Percentiles rank a stretch among this genome's conserved stretches.
phyloP scores from a whole-genome alignment of 2,329 filamentous ascomycete genomes.

The Calonectria hongkongensis region DNA sequence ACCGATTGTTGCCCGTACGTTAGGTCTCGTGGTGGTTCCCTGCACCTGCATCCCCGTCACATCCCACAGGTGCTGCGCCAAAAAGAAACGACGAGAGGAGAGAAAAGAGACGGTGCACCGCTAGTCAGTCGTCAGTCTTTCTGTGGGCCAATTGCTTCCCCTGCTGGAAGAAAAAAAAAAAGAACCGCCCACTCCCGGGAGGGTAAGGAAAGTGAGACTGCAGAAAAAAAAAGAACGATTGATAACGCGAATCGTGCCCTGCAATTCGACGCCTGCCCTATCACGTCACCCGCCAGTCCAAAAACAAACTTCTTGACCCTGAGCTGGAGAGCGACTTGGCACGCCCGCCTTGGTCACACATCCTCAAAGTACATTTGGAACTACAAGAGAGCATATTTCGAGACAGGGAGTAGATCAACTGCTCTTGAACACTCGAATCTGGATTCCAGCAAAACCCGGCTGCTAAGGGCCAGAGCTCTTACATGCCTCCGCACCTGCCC shows the following conservation, averaged over 20 bases:
- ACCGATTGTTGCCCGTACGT: slow-evolving; percentile 30
- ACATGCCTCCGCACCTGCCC: neutral
- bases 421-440: neutral
- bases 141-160: slow-evolving; percentile 40
- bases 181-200: slow-evolving; percentile 15
- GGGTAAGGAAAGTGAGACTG: slow-evolving; percentile 37
- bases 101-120: neutral
- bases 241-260: slow-evolving; percentile 47
- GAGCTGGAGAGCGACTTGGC: slow-evolving; percentile 23
- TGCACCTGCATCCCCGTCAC: slow-evolving; percentile 28
- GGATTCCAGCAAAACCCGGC: neutral
- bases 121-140: neutral
- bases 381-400: neutral
- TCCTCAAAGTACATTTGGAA: slow-evolving; percentile 9
- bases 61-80: slow-evolving; percentile 30
- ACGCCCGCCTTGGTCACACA: slow-evolving; percentile 16
- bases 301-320: slow-evolving; percentile 29
- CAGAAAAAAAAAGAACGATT: slow-evolving; percentile 38
- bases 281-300: slow-evolving; percentile 44
- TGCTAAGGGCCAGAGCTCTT: neutral
- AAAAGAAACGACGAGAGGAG: slow-evolving; percentile 16
- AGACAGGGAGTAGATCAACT: neutral
- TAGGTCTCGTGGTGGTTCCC: slow-evolving; percentile 28
- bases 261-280: slow-evolving; percentile 47
- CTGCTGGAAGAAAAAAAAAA: slow-evolving; percentile 36